Conservation (phyloP, 2,329 filamentous ascomycete genomes). For the Ceratocystis eucalypticola region DNA sequence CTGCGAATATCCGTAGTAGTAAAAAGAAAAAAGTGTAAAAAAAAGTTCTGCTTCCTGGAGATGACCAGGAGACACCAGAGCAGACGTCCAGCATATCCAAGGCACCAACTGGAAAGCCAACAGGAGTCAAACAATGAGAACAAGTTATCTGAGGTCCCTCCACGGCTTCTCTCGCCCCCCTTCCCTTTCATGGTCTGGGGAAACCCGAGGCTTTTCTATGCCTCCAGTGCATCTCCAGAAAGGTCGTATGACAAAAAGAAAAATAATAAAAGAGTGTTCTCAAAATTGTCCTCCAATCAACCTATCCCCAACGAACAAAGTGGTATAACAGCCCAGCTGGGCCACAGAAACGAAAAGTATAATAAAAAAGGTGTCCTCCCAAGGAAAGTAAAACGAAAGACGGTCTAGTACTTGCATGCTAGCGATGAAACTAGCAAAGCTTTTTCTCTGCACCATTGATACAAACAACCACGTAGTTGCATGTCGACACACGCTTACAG, state of each 20-base stretch:
- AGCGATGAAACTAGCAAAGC: not conserved
- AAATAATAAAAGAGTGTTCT: conserved; percentile 12
- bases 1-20: conserved; percentile 9
- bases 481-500: conserved; percentile 12
- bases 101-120: not conserved
- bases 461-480: not conserved
- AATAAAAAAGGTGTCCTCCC: not conserved
- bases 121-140: conserved; percentile 18
- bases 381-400: conserved; percentile 4
- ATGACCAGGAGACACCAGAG: not conserved
- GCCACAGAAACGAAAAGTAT: conserved; percentile 12
- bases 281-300: conserved; percentile 17
- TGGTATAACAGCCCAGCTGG: conserved; percentile 15
- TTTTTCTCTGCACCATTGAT: not conserved
- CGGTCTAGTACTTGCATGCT: not conserved
- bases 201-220: not conserved
- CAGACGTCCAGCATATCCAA: conserved; percentile 5
- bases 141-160: conserved; percentile 11
- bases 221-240: not conserved
- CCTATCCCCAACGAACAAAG: conserved; percentile 19
- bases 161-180: conserved; percentile 1
- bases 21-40: not conserved
- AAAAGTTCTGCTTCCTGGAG: not conserved
- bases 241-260: conserved; percentile 12
- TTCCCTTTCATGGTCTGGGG: not conserved